These are phyloP conservation scores for Elsinoe necatrix DNA, from an alignment of 2,329 filamentous ascomycete species.

Conservation along the genomic window DNA sequence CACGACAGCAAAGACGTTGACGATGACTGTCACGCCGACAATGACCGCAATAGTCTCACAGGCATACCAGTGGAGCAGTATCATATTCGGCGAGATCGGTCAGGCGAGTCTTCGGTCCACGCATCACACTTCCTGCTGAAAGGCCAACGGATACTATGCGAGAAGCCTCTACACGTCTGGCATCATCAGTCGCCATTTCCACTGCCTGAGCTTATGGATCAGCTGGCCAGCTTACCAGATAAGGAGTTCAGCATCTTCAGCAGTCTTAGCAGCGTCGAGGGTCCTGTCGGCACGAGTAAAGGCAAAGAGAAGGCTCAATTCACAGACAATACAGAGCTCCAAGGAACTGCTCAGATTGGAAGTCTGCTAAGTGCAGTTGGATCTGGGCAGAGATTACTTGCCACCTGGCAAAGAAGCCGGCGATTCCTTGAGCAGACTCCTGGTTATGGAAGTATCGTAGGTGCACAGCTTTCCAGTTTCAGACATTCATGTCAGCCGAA, in stretches of 20 bases:
- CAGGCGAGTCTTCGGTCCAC: neutral
- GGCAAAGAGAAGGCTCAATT: neutral
- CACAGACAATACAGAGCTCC: neutral
- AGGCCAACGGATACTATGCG: neutral
- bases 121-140: neutral
- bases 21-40: neutral
- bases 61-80: neutral
- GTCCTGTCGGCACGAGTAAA: neutral
- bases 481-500: constrained; percentile 19
- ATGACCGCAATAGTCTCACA: neutral
- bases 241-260: neutral
- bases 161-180: neutral
- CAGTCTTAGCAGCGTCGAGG: neutral
- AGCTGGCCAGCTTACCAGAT: neutral
- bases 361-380: neutral
- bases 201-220: neutral
- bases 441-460: neutral
- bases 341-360: neutral
- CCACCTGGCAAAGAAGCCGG: neutral
- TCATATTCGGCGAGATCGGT: neutral
- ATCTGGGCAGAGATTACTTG: neutral
- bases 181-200: neutral
- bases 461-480: neutral
- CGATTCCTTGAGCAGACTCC: neutral
- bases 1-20: neutral